Base-by-base conservation (phyloP, 805 yeast species). In the Cyberlindnera galapagoensis region DNA sequence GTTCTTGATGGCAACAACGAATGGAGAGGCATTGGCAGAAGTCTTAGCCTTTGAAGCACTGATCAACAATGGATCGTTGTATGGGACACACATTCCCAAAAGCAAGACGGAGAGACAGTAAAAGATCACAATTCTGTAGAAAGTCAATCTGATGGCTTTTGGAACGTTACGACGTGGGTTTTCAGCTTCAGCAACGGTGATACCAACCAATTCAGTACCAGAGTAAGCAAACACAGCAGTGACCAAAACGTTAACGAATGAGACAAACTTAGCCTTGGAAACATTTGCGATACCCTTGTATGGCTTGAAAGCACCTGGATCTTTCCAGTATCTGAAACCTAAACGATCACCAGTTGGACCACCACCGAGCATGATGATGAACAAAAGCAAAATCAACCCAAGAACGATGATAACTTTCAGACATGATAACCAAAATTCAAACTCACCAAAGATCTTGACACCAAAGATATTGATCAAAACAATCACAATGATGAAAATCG, bases 21-120 rank as follows among this genome's bases (percentile, higher is more conserved):
- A 84, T 24, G 95, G 94, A 11, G 92, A 80, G 14, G 90, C 87
- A 24, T 80, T 69, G 3, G 88, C 86, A 26, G 65, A 63, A 2
- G 72, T 59, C n/a, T 59, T 33, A 8, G 60, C 54, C 31, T 74
- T 67, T 12, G 74, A 67, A 11, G 76, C 76, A 34, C 56, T 50
- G 30, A 57, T 24, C 39, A 80, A 63, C 29, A 57, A 44, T 24
- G 69, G 66, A 50, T 76, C 77, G 41, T 63, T 64, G 38, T 71
- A 71, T 22, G 83, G 69, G 35, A 80, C 88, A 52, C 76, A 66
- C 74, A 78, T 65, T 28, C 86, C 85, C 42, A 82, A 59, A 36
- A 80, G 57, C 44, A 79, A 65, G 33, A 80, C 74, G 17, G 81
- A 67, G 23, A 71, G 51, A 28, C 78, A 49, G 62, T 80, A 82